These are phyloP conservation scores for Colletotrichum sp. DNA, from an alignment of 2,329 filamentous ascomycete species.

Conservation along the genomic window DNA sequence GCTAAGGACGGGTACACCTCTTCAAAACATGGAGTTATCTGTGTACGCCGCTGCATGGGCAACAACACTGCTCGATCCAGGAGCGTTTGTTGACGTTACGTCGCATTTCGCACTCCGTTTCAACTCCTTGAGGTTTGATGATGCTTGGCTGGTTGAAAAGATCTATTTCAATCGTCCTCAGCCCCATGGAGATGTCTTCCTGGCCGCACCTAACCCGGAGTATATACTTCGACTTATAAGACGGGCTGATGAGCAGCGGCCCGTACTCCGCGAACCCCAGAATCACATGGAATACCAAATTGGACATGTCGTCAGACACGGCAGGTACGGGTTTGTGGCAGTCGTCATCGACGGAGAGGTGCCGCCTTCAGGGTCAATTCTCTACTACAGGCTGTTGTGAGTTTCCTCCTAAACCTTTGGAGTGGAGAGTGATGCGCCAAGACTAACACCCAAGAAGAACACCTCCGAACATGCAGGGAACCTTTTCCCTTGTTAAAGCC, in stretches of 20 bases:
- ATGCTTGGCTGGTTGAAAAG: conserved; percentile 73
- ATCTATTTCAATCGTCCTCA: conserved; percentile 5
- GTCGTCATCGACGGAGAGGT: conserved; percentile 79
- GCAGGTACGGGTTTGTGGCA: conserved; percentile 78
- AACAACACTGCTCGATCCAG: conserved; percentile 53
- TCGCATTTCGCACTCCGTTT: conserved; percentile 47
- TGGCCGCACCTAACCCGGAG: conserved; percentile 7
- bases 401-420: neutral
- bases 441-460: neutral
- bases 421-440: neutral
- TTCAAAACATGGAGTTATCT: conserved; percentile 60
- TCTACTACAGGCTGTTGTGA: conserved; percentile 3
- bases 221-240: conserved; percentile 41
- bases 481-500: conserved; percentile 17
- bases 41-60: conserved; percentile 80
- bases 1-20: conserved; percentile 45
- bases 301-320: conserved; percentile 86
- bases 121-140: conserved; percentile 56
- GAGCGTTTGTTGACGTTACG: conserved; percentile 18
- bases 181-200: conserved; percentile 1
- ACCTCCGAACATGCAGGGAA: conserved; percentile 16
- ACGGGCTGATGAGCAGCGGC: conserved; percentile 47
- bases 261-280: conserved; percentile 37
- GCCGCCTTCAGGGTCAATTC: neutral
- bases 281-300: conserved; percentile 59